Evolutionary conservation across 306 rosid genomes (phyloP), one percentile per base, ranked within the genome.

Genomic region (Cicer pinnatifidum): DNA sequence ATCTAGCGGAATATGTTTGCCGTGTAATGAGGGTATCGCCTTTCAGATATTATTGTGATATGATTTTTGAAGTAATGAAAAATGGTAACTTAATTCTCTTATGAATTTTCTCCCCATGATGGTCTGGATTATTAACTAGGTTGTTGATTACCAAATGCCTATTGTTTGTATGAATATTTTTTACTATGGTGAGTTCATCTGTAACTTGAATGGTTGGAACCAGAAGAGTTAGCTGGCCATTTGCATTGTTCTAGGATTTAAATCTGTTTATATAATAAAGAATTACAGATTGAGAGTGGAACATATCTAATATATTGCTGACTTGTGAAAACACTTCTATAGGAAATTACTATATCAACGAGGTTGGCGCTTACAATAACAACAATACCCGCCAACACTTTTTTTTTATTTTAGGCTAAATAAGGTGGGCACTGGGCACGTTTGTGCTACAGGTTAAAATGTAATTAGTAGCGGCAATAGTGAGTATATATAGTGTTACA

Each of bases 11-110:
- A 71, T 87, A 91, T 78, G 88, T 95, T 83, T 95, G 97, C 82
- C 97, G 97, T 56, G 97, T 95, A 43, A 88, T 91, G 99, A 88
- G 99, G 84, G 75, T 95, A 38, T 95, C 99, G 1, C 96, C 97
- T 62, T 95, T 95, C 92, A 86, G 96, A 95, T 95, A 95, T 81
- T 95, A 90, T 47, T 90, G 97, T 74, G 99, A 95, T 86, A 95
- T 95, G 92, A 82, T 91, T 78, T 95, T 95, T 54, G 97, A 95
- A 83, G 99, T 95, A 78, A 88, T 95, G 99, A 95, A 67, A 85
- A 95, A 91, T 70, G 99, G 97, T 91, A 91, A 86, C 37, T 66
- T 78, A 67, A 71, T 80, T 83, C 67, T 83, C 23, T 19, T 75
- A 58, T 43, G 69, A 67, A 45, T 80, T 17, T 62, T 50, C 71